Evolutionary conservation across 2,329 filamentous ascomycete genomes (phyloP).

Genomic region (Aspergillus aculeatus): DNA sequence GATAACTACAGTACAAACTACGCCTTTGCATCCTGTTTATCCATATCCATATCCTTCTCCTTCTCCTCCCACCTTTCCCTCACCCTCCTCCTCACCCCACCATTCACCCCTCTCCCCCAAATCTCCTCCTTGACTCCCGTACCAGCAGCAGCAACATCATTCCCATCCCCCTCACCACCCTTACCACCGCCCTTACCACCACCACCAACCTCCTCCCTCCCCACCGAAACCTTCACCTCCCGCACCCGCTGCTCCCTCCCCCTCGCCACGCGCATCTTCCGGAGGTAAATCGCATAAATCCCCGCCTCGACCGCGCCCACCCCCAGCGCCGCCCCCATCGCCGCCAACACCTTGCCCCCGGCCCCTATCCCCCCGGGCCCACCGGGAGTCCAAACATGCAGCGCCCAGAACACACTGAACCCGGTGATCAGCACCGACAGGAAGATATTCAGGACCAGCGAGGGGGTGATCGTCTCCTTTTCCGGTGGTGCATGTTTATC

Average conservation of each 20-base stretch:
- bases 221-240: constrained; percentile 41
- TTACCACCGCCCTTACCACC: constrained; percentile 1
- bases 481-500: constrained; percentile 19
- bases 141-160: not conserved
- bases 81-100: constrained; percentile 42
- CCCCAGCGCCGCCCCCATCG: constrained; percentile 40
- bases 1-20: not conserved
- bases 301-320: constrained; percentile 49
- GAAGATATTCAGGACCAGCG: constrained; percentile 82
- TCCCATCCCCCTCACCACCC: not conserved
- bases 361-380: constrained; percentile 32
- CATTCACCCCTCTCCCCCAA: constrained; percentile 43
- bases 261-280: constrained; percentile 43
- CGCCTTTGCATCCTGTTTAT: constrained; percentile 8
- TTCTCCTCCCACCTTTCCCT: constrained; percentile 39
- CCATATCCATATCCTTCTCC: constrained; percentile 14
- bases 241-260: constrained; percentile 37
- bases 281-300: constrained; percentile 48
- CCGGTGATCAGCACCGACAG: constrained; percentile 75
- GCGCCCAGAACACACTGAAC: constrained; percentile 46
- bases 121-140: constrained; percentile 35
- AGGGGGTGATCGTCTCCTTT: constrained; percentile 48
- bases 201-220: constrained; percentile 18
- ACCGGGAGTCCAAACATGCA: constrained; percentile 29
- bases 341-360: constrained; percentile 41